Evolutionary conservation across 108 stramenopile genomes (phyloP), one percentile per base, ranked within the genome.

Genomic region (Cyclotella sp.): DNA sequence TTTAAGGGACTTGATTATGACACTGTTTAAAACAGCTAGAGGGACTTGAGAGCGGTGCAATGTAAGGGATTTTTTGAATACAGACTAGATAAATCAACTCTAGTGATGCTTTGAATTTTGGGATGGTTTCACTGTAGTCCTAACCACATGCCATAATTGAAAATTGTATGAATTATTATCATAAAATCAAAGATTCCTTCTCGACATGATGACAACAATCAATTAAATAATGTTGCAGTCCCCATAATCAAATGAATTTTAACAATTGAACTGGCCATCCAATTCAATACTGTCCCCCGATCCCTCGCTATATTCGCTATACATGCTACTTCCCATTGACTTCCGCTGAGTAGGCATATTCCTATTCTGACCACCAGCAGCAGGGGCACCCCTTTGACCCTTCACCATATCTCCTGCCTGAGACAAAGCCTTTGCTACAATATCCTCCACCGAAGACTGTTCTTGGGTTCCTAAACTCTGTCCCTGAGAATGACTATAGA

Each of bases 351-450:
- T n/a, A 1, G n/a, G 55, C 24, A 8, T 1, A 55, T 21, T 24
- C 22, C 21, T 55, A n/a, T 24, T 43, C 94, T 95, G 34, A 34
- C 34, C 34, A 34, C 4, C 15, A 91, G 95, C 73, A 94, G 34
- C 34, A 34, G 34, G 4, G 2, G 34, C 22, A 22, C 47, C 47
- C 6, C n/a, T 3, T n/a, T 55, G 55, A 26, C 21, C 55, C 11
- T n/a, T 24, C 24, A 22, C 11, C 24, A 24, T n/a, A 22, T 55
- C 22, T 22, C 55, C 55, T 24, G 55, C 55, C 24, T 55, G 55
- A 55, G 21, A 22, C 24, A 55, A 24, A 12, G 24, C 55, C 55
- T 22, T 55, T 3, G 55, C 55, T 6, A 55, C 55, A 7, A 55
- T 55, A 26, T 55, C 55, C 22, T 55, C 55, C 55, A 55, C 55